These are phyloP conservation scores for Aspergillus novofumigatus DNA, from an alignment of 2,329 filamentous ascomycete species.

Conservation along the genomic window DNA sequence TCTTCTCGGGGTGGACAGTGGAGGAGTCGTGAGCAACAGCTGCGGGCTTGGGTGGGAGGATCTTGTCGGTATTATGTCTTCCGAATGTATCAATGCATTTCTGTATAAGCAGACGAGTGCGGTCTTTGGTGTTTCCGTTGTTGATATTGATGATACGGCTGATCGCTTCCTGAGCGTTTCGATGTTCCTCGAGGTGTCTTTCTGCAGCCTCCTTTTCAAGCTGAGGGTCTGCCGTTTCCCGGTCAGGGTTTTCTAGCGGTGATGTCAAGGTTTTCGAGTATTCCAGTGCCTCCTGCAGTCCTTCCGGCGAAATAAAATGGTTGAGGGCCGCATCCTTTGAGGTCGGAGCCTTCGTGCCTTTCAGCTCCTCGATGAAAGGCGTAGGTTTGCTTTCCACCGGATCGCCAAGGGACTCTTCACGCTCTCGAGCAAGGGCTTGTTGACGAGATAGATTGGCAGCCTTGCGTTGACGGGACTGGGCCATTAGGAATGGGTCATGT, in stretches of 20 bases:
- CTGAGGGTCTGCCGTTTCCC: conserved; percentile 34
- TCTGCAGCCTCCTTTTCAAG: conserved; percentile 33
- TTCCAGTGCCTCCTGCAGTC: conserved; percentile 63
- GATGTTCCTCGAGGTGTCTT: conserved; percentile 55
- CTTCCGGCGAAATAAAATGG: conserved; percentile 65
- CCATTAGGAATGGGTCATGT: conserved; percentile 77
- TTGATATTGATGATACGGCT: conserved; percentile 71
- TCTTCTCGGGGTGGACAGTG: conserved; percentile 40
- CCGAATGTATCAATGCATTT: conserved; percentile 86
- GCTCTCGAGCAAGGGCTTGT: conserved; percentile 61
- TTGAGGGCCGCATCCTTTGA: conserved; percentile 55
- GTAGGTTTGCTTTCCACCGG: conserved; percentile 75
- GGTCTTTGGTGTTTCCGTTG: conserved; percentile 74
- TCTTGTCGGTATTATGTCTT: conserved; percentile 77
- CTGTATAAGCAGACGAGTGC: conserved; percentile 74
- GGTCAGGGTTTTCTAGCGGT: conserved; percentile 29
- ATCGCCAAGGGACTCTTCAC: conserved; percentile 65
- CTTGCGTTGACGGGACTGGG: conserved; percentile 78
- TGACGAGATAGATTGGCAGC: conserved; percentile 75
- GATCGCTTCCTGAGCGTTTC: conserved; percentile 70
- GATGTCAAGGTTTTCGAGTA: conserved; percentile 62
- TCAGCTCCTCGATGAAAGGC: conserved; percentile 61
- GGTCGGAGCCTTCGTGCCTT: conserved; percentile 16
- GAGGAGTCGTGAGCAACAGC: conserved; percentile 41
- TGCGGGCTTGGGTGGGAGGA: conserved; percentile 58